Evolutionary conservation across 139 green algal genomes (phyloP), one percentile per base, ranked within the genome.

Genomic region (Edaphochlamys debaryana): DNA sequence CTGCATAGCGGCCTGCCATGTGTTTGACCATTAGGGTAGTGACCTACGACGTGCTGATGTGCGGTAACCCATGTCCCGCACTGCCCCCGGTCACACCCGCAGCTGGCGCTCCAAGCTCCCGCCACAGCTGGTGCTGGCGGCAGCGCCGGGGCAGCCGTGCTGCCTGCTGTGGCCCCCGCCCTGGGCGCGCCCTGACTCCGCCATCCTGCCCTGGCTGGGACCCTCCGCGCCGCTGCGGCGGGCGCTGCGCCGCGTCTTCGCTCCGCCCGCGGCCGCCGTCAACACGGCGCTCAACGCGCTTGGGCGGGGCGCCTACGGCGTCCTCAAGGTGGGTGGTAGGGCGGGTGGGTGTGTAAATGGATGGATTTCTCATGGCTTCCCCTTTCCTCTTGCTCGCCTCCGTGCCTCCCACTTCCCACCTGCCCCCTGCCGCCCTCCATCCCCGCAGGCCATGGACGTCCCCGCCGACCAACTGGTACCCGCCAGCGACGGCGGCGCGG

Each of bases 151-250:
- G 34, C 71, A 72, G 60, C 72, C 82, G 1, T 87, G 82, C 45
- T 75, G 62, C 72, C 50, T 87, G 52, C 69, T 87, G 41, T 87
- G 82, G 82, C 82, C 82, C 15, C 82, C 73, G 7, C 78, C 78
- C 1, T 29, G 22, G 3, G 13, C 11, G 48, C 78, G 66, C 1
- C 78, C 76, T 0, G 64, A 82, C 42, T 19, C 42, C 13, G 76
- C 63, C 0, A 42, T 82, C 0, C 58, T 62, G 36, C 36, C 48
- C 3, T 56, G 36, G 66, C 66, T 77, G 66, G 48, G 36, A 13
- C 66, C 37, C 4, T 37, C 48, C 5, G 48, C 66, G 66, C 78
- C 64, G 23, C 63, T 75, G 66, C 78, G 38, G 36, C 27, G 48
- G 45, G 66, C 66, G 9, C 11, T 76, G 48, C 34, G 78, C 19